Evolutionary conservation across 768 basidiomycete species (phyloP), one percentile per base, ranked within the genome.

Genomic region (Lepiota brunneoincarnata): DNA sequence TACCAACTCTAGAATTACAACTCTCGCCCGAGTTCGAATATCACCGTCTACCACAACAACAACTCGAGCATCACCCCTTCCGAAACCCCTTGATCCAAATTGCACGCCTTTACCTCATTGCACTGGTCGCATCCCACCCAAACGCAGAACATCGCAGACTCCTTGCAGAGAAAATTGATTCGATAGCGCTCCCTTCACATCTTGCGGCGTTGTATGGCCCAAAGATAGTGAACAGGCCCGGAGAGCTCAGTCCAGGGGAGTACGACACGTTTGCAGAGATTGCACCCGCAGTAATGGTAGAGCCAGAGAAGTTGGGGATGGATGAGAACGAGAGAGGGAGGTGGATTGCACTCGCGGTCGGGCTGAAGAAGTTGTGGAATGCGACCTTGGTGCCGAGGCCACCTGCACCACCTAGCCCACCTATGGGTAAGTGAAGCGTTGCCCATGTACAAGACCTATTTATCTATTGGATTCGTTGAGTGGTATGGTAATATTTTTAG

Each of bases 291-390:
- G 12, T 50, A 28, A 50, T 50, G 49, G 37, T 12, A 10, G 49
- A 50, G 17, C 49, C 49, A 5, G 49, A 31, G 17, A 50, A 41
- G 24, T 23, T 50, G 1, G 49, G 49, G 15, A 50, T 50, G 49
- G 39, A 50, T 40, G 49, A 50, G 37, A 40, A 40, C 28, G 49
- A 50, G 49, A 40, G 49, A 40, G 49, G 49, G 39, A 24, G 49
- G 26, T 50, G 49, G 49, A 24, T 50, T 50, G 49, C 35, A 7
- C 50, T 51, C 42, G 50, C 50, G 2, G 50, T 43, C 42, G 50
- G 40, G 11, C n/a, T 51, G 41, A 42, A 39, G 18, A 51, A 51
- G 18, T 24, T 51, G 26, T 51, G 50, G 50, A 51, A 51, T 43
- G 50, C 50, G 14, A 31, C 26, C 18, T 34, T 51, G 2, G 49